Evolutionary conservation across 2,329 filamentous ascomycete genomes (phyloP), one percentile per base, ranked within the genome.

Genomic region (Periglandula ipomoeae): DNA sequence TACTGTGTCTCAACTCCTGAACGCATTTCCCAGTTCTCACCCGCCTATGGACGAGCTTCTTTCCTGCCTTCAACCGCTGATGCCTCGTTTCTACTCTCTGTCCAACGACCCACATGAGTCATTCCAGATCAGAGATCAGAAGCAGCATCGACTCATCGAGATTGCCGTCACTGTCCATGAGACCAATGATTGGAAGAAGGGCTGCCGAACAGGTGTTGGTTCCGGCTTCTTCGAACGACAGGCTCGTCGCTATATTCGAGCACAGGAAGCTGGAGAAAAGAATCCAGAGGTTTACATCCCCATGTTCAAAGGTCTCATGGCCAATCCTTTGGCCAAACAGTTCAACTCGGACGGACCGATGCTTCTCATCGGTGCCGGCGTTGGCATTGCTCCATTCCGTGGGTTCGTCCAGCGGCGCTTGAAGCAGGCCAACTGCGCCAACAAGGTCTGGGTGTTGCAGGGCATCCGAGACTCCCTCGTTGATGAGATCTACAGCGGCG

Each of bases 231-330:
- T 98, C 59, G 90, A 97, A 68, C 82, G 89, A 27, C 78, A 94
- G 59, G 90, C 93, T 0, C 75, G 76, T 35, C 76, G 78, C 55
- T 86, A 87, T 62, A 76, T 91, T 57, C 76, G 78, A 13, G 82
- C 85, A 1, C 81, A 88, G 62, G 69, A 74, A 30, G 69, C 74
- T 2, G 85, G 84, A 42, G 72, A 77, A 48, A 66, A 66, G 53
- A 64, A 69, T 44, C 74, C 69, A 3, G 79, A 89, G 56, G 62
- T 97, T 15, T 82, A 87, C 57, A 74, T 97, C 5, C 93, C 93
- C 58, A 96, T 98, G 88, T 98, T 98, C 79, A 89, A 95, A 61
- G 93, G 93, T 1, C 75, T 98, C 39, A 98, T 98, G 93, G 84
- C 89, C 53, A 98, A 98, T 65, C 93, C 93, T 0, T 78, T 98